These are phyloP conservation scores for Ambrosiella xylebori DNA, from an alignment of 2,329 filamentous ascomycete genomes.

Conservation along the genomic window DNA sequence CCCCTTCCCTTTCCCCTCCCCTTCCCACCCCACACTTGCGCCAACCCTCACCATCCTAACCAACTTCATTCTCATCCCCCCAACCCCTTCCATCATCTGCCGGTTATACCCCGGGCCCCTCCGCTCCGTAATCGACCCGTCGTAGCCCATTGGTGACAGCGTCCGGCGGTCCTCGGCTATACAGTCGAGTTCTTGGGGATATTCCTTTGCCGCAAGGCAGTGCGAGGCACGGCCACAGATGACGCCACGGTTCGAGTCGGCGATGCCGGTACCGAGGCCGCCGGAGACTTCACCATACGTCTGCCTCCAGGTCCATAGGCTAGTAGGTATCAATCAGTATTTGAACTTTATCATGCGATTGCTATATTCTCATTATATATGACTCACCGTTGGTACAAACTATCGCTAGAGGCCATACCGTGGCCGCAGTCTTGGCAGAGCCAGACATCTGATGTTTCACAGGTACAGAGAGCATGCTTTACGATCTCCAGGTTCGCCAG, in stretches of 20 bases:
- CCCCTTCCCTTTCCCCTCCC: conserved; percentile 49
- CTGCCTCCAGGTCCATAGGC: conserved; percentile 78
- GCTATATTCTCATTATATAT: background rate
- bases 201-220: conserved; percentile 60
- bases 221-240: conserved; percentile 63
- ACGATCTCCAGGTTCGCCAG: conserved; percentile 35
- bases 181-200: conserved; percentile 73
- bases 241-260: conserved; percentile 75
- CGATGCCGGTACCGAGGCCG: conserved; percentile 70
- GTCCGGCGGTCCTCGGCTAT: conserved; percentile 54
- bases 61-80: conserved; percentile 73
- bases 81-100: conserved; percentile 82
- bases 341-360: background rate
- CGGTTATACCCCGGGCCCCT: conserved; percentile 64
- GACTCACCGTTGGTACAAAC: conserved; percentile 39
- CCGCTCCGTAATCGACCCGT: conserved; percentile 24
- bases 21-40: conserved; percentile 71
- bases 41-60: conserved; percentile 69
- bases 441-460: conserved; percentile 48
- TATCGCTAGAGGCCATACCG: conserved; percentile 42
- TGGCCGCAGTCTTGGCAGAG: conserved; percentile 73
- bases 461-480: conserved; percentile 37
- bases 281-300: conserved; percentile 68
- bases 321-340: conserved; percentile 17
- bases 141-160: conserved; percentile 12